Evolutionary conservation across 192 early-diverging fungal genomes (phyloP).

Genomic region (Bifiguratus adelaidae): DNA sequence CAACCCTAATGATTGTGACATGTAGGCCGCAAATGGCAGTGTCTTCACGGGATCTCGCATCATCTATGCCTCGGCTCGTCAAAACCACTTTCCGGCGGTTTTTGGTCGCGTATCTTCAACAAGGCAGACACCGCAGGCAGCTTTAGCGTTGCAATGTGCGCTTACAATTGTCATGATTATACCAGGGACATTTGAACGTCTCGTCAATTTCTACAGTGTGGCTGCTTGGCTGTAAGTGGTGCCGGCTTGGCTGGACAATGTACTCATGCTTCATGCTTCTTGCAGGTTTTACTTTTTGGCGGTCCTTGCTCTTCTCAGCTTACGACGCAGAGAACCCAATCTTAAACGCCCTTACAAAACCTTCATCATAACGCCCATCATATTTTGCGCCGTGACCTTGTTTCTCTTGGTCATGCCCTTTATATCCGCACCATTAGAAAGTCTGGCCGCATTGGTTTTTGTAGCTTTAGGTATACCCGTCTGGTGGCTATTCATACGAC

Average conservation of each 20-base stretch:
- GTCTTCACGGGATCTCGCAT: conserved; percentile 67
- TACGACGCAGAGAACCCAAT: conserved; percentile 57
- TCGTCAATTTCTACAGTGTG: conserved; percentile 71
- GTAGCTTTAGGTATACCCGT: conserved; percentile 37
- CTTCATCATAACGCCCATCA: conserved; percentile 52
- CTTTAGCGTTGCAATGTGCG: conserved; percentile 48
- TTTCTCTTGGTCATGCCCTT: conserved; percentile 57
- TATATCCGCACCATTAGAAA: conserved; percentile 36
- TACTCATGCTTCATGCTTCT: background rate
- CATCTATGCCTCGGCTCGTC: conserved; percentile 50
- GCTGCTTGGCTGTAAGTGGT: conserved; percentile 53
- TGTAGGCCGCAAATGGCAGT: conserved; percentile 58
- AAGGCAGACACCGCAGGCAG: conserved; percentile 53
- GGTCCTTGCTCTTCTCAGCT: conserved; percentile 47
- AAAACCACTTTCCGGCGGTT: conserved; percentile 56
- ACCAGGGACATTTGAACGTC: conserved; percentile 49
- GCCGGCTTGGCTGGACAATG: background rate
- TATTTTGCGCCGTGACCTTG: conserved; percentile 47
- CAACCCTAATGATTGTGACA: background rate
- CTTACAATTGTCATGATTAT: conserved; percentile 52
- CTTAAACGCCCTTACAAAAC: conserved; percentile 60
- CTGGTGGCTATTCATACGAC: conserved; percentile 21
- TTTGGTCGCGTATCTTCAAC: conserved; percentile 48
- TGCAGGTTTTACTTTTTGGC: conserved; percentile 50
- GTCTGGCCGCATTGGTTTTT: conserved; percentile 31